Evolutionary conservation across 805 yeast species (phyloP).

Genomic region (Suhomyces faveliae): DNA sequence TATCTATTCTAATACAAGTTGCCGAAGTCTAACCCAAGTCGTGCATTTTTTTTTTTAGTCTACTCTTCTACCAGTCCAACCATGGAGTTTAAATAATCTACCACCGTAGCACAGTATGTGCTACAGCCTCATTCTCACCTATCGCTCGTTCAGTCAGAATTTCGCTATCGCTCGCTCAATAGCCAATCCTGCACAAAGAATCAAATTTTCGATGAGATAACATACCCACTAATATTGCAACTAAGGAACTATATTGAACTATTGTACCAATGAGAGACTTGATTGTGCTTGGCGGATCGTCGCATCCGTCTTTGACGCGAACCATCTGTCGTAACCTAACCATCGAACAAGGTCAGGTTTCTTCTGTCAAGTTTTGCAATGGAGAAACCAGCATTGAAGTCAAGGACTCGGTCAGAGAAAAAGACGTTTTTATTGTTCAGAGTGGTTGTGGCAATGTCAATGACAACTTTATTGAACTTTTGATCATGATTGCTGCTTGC

Average conservation of each 20-base stretch:
- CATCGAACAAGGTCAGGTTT: slow-evolving; percentile 67
- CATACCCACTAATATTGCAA: too few species aligned
- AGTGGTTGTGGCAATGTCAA: slow-evolving; percentile 86
- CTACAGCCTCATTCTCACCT: too few species aligned
- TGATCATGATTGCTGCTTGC: slow-evolving; percentile 87
- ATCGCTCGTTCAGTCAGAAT: too few species aligned
- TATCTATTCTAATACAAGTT: too few species aligned
- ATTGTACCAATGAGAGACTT: slow-evolving; percentile 65
- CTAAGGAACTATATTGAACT: too few species aligned
- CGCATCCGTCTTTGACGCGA: slow-evolving; percentile 77
- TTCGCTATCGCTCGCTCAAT: too few species aligned
- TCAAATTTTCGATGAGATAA: background rate
- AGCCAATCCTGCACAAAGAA: background rate
- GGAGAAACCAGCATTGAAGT: slow-evolving; percentile 93
- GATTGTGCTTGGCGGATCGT: slow-evolving; percentile 85
- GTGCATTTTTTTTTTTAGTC: too few species aligned
- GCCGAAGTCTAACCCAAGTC: too few species aligned
- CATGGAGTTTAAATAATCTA: too few species aligned
- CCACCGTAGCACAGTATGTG: too few species aligned
- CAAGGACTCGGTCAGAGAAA: slow-evolving; percentile 87
- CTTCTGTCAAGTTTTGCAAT: slow-evolving; percentile 66
- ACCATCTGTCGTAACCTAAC: slow-evolving; percentile 76
- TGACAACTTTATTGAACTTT: slow-evolving; percentile 78
- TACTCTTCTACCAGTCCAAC: too few species aligned
- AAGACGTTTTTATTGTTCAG: slow-evolving; percentile 90